These are phyloP conservation scores for Trichoderma breve DNA, from an alignment of 2,329 filamentous ascomycete genomes.

Conservation along the genomic window DNA sequence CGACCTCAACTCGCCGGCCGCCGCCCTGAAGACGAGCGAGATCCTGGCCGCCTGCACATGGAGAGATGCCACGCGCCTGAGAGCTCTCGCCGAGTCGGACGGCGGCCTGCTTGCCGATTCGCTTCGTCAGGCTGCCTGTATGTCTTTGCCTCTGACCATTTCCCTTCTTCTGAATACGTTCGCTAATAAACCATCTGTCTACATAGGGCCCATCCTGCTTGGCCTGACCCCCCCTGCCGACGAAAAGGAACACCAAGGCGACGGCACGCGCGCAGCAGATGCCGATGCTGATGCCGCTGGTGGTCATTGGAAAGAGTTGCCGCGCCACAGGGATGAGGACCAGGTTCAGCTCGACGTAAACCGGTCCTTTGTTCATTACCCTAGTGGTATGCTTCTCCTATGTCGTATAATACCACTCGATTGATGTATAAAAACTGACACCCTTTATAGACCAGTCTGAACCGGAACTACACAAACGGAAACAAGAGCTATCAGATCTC, in stretches of 20 bases:
- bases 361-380: slow-evolving; percentile 97
- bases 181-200: slow-evolving; percentile 15
- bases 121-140: slow-evolving; percentile 75
- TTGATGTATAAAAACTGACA: neutral
- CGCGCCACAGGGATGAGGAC: slow-evolving; percentile 79
- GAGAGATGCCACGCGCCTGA: slow-evolving; percentile 55
- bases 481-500: slow-evolving; percentile 72
- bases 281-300: slow-evolving; percentile 21
- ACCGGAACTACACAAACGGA: slow-evolving; percentile 66
- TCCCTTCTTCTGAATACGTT: neutral
- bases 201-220: slow-evolving; percentile 62
- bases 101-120: slow-evolving; percentile 68
- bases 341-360: slow-evolving; percentile 92
- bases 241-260: neutral
- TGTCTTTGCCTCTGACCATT: slow-evolving; percentile 36
- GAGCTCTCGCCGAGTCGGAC: slow-evolving; percentile 56
- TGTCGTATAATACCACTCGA: neutral
- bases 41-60: slow-evolving; percentile 57
- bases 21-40: slow-evolving; percentile 38
- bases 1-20: slow-evolving; percentile 17
- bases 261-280: neutral
- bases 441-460: slow-evolving; percentile 59
- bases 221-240: slow-evolving; percentile 33
- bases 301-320: slow-evolving; percentile 59
- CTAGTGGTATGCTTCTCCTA: slow-evolving; percentile 56